These are phyloP conservation scores for Limtongozyma cylindracea DNA, from an alignment of 805 yeast species.

Conservation along the genomic window DNA sequence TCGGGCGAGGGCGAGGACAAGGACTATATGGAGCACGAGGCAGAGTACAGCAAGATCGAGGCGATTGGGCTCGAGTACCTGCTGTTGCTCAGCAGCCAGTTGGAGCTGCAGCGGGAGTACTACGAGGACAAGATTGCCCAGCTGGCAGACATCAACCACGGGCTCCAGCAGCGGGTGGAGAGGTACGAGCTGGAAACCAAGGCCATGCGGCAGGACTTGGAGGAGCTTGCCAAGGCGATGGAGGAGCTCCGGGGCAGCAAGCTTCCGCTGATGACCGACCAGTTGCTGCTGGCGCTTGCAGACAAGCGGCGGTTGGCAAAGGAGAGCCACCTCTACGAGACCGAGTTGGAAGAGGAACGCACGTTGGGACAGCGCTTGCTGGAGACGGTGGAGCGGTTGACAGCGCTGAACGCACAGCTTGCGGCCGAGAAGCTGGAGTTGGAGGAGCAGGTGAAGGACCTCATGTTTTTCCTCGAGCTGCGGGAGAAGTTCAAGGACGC, in stretches of 20 bases:
- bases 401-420: slow-evolving; percentile 7
- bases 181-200: slow-evolving; percentile 2
- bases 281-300: slow-evolving; percentile 8
- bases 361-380: slow-evolving; percentile 14
- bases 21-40: too few species aligned
- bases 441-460: slow-evolving; percentile 40
- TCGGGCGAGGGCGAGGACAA: too few species aligned
- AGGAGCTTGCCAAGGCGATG: slow-evolving; percentile 6
- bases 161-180: too few species aligned
- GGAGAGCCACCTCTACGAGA: slow-evolving; percentile 6
- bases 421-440: slow-evolving; percentile 19
- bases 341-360: slow-evolving; percentile 9
- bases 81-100: slow-evolving; percentile 48
- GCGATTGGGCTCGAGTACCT: slow-evolving; percentile 36
- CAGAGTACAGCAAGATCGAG: slow-evolving; percentile 1
- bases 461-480: slow-evolving; percentile 60
- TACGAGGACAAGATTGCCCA: slow-evolving; percentile 32
- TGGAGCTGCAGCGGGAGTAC: slow-evolving; percentile 69
- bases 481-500: slow-evolving; percentile 51
- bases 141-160: too few species aligned
- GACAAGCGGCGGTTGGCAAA: slow-evolving; percentile 8
- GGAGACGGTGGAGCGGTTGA: slow-evolving; percentile 10
- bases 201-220: slow-evolving; percentile 5
- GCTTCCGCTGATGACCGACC: slow-evolving; percentile 4
- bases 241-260: slow-evolving; percentile 6